Conservation (phyloP, 768 basidiomycete genomes). For the Tricholoma bakamatsutake region DNA sequence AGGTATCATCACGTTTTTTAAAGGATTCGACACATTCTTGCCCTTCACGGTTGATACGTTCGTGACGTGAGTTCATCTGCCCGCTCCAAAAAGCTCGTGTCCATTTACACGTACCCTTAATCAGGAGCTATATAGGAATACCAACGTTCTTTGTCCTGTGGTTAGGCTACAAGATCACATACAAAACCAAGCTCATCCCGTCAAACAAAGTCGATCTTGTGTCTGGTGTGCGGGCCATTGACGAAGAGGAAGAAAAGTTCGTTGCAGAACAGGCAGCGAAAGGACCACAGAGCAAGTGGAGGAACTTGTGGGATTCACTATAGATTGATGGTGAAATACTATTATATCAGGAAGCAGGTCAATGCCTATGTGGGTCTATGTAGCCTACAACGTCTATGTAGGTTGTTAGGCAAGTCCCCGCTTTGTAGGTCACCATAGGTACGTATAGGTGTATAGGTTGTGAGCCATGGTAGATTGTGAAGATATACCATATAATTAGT, state of each 20-base stretch:
- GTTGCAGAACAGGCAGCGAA: conserved; percentile 36
- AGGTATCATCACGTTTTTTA: conserved; percentile 50
- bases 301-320: conserved; percentile 34
- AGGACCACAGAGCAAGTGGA: conserved; percentile 26
- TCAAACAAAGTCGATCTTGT: conserved; percentile 53
- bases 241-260: conserved; percentile 56
- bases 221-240: conserved; percentile 51
- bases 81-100: not conserved
- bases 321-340: conserved; percentile 11
- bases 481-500: too few relatives aligned
- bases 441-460: too few relatives aligned
- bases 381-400: too few relatives aligned
- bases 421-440: too few relatives aligned
- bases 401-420: too few relatives aligned
- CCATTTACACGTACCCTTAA: conserved; percentile 13
- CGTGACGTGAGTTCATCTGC: conserved; percentile 42
- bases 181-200: conserved; percentile 33
- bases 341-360: too few relatives aligned
- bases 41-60: conserved; percentile 52
- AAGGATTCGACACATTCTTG: conserved; percentile 47
- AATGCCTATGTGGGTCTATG: too few relatives aligned
- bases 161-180: conserved; percentile 34
- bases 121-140: conserved; percentile 39
- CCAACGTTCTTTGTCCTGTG: conserved; percentile 36
- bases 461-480: too few relatives aligned